phyloP scores from a whole-genome alignment of 495 filamentous ascomycete species.

The Podospora conica region DNA sequence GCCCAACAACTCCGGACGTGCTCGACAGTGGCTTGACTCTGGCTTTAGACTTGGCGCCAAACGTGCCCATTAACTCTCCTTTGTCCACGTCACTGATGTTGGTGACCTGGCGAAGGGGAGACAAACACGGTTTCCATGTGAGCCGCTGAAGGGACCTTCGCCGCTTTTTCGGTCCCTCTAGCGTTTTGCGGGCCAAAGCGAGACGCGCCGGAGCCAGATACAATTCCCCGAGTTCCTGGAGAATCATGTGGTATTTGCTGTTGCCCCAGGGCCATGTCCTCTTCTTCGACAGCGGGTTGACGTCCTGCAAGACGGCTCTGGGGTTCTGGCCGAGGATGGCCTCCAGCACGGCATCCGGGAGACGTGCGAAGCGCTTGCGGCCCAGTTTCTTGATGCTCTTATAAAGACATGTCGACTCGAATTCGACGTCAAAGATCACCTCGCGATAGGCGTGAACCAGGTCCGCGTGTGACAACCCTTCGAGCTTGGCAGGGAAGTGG shows the following conservation, averaged over 20 bases:
- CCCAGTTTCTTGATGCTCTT: not conserved
- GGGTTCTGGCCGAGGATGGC: not conserved
- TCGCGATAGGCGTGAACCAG: not conserved
- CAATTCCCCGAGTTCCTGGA: not conserved
- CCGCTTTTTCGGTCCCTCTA: no score
- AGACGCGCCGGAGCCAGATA: not conserved
- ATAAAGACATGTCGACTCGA: not conserved
- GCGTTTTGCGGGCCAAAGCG: not conserved
- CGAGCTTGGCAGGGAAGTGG: not conserved
- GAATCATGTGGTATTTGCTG: not conserved
- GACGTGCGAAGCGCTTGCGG: not conserved
- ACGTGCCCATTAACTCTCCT: not conserved
- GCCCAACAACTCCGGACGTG: not conserved
- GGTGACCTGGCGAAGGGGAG: not conserved
- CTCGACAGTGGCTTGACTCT: no score
- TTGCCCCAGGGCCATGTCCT: not conserved
- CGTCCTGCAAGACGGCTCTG: not conserved
- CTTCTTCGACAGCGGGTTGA: not conserved
- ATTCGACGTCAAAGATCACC: not conserved
- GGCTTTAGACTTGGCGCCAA: no score
- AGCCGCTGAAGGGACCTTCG: no score
- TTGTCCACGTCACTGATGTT: not conserved
- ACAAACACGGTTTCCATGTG: no score
- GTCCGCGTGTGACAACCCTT: not conserved
- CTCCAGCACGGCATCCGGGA: not conserved